These are phyloP conservation scores for Gelatoporia subvermispora DNA, from an alignment of 768 basidiomycete genomes.

Conservation along the genomic window DNA sequence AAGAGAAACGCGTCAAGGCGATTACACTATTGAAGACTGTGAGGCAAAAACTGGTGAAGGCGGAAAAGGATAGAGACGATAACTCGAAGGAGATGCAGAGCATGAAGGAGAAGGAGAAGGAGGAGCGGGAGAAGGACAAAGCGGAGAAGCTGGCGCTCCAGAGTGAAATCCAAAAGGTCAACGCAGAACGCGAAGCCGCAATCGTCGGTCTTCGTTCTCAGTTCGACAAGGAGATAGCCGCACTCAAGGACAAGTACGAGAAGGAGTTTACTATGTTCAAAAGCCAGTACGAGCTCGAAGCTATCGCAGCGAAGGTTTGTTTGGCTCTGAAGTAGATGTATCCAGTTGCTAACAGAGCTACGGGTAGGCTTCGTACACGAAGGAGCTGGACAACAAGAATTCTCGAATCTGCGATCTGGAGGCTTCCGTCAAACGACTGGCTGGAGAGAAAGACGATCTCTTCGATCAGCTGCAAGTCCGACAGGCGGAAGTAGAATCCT, in stretches of 20 bases:
- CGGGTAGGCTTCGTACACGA: constrained; percentile 57
- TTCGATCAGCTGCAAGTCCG: constrained; percentile 86
- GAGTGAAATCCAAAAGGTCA: constrained; percentile 58
- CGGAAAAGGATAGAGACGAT: constrained; percentile 92
- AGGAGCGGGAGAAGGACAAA: constrained; percentile 50
- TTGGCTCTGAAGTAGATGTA: not conserved
- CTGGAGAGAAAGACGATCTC: constrained; percentile 68
- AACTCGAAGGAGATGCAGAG: constrained; percentile 50
- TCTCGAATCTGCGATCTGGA: constrained; percentile 69
- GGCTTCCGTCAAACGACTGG: constrained; percentile 59
- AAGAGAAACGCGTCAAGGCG: constrained; percentile 95
- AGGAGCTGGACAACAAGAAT: constrained; percentile 58
- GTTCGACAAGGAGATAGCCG: constrained; percentile 67
- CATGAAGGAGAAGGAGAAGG: constrained; percentile 49
- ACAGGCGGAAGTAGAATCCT: constrained; percentile 87
- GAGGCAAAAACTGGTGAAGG: constrained; percentile 93
- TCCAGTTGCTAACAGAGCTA: constrained; percentile 6
- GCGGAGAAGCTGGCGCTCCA: constrained; percentile 45
- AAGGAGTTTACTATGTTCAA: constrained; percentile 62
- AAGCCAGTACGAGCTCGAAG: constrained; percentile 75
- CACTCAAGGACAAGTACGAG: constrained; percentile 62
- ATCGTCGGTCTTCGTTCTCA: constrained; percentile 55
- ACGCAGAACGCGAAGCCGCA: constrained; percentile 59
- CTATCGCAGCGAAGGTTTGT: constrained; percentile 66
- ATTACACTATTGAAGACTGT: constrained; percentile 91